These are phyloP conservation scores for Blastobotrys mokoenaii DNA, from an alignment of 805 yeast species.

Conservation along the genomic window DNA sequence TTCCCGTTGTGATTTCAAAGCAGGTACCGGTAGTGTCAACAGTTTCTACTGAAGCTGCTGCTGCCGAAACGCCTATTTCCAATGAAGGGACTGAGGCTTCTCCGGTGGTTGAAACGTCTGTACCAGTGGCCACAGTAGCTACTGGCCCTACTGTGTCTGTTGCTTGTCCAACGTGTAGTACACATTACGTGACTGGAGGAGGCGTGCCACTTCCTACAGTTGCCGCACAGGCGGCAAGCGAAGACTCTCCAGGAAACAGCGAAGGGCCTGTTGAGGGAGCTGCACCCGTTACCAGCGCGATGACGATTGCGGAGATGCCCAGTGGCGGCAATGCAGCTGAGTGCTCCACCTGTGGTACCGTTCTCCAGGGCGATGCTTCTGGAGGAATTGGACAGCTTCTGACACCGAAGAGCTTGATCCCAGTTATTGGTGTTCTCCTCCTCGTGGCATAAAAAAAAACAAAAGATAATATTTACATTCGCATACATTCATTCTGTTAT, in stretches of 20 bases:
- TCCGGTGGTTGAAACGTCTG: not conserved
- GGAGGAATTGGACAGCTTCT: not conserved
- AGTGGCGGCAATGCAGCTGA: too few species aligned
- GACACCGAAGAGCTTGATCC: not conserved
- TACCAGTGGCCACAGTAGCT: not conserved
- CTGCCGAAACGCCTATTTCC: not conserved
- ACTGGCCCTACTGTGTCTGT: not conserved
- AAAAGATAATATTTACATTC: not conserved
- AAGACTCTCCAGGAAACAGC: not conserved
- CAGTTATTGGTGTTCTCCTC: too few species aligned
- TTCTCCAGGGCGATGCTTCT: not conserved
- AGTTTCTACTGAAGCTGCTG: too few species aligned
- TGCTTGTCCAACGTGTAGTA: not conserved
- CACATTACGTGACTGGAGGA: not conserved
- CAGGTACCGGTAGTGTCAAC: too few species aligned
- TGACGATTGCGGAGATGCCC: constrained; percentile 1
- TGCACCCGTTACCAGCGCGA: not conserved
- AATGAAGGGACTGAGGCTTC: not conserved
- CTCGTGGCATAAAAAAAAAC: too few species aligned
- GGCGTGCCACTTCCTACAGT: not conserved
- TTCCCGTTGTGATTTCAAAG: not conserved
- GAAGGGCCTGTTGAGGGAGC: not conserved
- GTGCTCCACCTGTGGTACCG: too few species aligned
- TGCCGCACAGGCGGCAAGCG: not conserved
- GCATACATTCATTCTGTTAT: not conserved